Conservation (phyloP, 768 basidiomycete species). For the Arthromyces matolae region DNA sequence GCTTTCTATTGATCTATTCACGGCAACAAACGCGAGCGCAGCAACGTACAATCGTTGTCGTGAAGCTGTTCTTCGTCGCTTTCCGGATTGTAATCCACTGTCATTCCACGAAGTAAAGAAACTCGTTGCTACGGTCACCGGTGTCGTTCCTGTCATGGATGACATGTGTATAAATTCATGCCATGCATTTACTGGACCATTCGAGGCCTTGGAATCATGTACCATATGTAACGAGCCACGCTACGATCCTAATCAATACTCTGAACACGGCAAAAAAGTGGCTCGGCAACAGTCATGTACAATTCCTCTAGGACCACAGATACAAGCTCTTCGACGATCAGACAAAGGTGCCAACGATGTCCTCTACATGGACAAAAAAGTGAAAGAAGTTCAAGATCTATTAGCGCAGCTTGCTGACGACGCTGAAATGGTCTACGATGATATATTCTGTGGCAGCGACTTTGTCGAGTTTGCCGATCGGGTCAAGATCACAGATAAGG, state of each 20-base stretch:
- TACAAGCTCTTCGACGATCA: background rate
- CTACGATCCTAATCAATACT: no score
- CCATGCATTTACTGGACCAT: no score
- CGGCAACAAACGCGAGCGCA: slow-evolving; percentile 1
- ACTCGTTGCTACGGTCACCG: slow-evolving; percentile 10
- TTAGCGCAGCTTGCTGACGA: slow-evolving; percentile 6
- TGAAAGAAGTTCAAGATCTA: slow-evolving; percentile 6
- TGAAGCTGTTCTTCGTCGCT: slow-evolving; percentile 5
- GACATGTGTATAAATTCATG: no score
- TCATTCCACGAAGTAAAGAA: slow-evolving; percentile 6
- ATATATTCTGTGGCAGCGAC: slow-evolving; percentile 26
- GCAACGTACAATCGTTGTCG: slow-evolving; percentile 3
- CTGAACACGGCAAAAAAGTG: no score
- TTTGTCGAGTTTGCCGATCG: slow-evolving; percentile 18
- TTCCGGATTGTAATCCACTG: slow-evolving; percentile 5
- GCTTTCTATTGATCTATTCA: background rate
- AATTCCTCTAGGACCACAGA: background rate
- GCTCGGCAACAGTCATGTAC: background rate
- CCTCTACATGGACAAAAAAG: slow-evolving; percentile 15
- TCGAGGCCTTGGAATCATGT: no score
- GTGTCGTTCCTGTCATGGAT: slow-evolving; percentile 12
- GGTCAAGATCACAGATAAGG: slow-evolving; percentile 20
- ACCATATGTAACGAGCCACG: no score
- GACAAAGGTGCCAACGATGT: slow-evolving; percentile 1
- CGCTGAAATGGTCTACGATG: slow-evolving; percentile 7